Percentiles rank a stretch among this genome's conserved stretches.
Conservation (phyloP, 2,329 filamentous ascomycete genomes). For the Fusarium ambrosium region DNA sequence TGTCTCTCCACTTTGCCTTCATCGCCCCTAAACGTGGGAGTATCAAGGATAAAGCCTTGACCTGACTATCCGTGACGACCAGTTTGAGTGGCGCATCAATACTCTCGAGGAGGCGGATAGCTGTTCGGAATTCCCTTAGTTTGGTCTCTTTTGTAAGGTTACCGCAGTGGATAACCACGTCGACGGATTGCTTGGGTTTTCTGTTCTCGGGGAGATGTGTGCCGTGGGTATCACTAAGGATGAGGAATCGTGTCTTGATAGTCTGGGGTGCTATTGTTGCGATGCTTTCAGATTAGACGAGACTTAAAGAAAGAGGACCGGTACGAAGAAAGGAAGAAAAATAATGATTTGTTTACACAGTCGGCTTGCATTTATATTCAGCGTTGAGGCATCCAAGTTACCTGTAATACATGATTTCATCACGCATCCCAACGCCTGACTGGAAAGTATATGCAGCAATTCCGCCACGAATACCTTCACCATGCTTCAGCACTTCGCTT, state of each 20-base stretch:
- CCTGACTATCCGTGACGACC: constrained; percentile 67
- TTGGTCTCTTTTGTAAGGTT: constrained; percentile 62
- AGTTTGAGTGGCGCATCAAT: constrained; percentile 62
- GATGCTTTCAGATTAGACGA: background rate
- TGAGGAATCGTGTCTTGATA: constrained; percentile 21
- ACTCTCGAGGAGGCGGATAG: constrained; percentile 53
- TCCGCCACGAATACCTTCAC: background rate
- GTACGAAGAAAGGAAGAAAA: background rate
- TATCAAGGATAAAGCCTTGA: constrained; percentile 61
- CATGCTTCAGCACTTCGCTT: background rate
- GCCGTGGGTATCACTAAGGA: constrained; percentile 28
- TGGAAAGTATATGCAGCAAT: background rate
- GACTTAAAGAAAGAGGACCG: background rate
- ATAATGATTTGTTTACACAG: background rate
- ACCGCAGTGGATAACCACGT: constrained; percentile 63
- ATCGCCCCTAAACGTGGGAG: constrained; percentile 41
- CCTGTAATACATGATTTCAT: background rate
- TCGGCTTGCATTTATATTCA: background rate
- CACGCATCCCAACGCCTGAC: background rate
- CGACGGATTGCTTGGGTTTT: constrained; percentile 26
- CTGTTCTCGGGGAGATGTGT: background rate
- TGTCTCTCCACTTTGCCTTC: too few relatives aligned
- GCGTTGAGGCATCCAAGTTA: background rate
- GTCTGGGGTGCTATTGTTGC: background rate
- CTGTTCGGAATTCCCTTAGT: constrained; percentile 55